phyloP scores from a whole-genome alignment of 306 rosid species.

The Prunus mongolica region DNA sequence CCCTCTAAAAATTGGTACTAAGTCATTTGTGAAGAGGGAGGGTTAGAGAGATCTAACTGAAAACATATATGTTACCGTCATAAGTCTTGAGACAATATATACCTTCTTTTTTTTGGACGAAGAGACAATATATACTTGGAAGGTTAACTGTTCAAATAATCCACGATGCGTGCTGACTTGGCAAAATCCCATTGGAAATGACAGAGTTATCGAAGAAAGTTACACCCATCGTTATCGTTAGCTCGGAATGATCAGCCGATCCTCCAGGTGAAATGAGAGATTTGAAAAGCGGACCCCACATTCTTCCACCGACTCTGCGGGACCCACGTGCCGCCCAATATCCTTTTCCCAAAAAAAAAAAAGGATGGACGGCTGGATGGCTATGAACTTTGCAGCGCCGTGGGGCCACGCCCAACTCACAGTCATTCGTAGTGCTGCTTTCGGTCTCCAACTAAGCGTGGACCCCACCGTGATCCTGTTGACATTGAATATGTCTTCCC shows the following conservation, averaged over 20 bases:
- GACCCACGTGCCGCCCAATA: neutral
- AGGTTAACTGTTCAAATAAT: too few species aligned
- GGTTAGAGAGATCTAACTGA: too few species aligned
- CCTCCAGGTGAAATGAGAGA: neutral
- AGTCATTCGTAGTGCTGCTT: conserved; percentile 6
- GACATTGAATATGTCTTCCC: neutral
- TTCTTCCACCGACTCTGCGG: neutral
- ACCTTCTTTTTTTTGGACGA: too few species aligned
- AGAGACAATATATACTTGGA: too few species aligned
- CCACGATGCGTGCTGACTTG: neutral
- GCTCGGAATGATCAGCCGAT: neutral
- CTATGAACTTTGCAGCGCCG: neutral
- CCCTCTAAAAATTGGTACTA: too few species aligned
- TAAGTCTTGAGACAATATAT: neutral
- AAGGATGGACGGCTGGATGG: conserved; percentile 13
- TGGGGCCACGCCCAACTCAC: neutral
- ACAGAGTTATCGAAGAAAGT: too few species aligned
- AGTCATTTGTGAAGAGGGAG: too few species aligned
- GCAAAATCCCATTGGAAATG: neutral
- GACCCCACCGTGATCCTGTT: neutral
- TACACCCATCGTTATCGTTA: neutral
- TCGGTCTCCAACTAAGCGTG: neutral
- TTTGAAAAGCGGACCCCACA: neutral
- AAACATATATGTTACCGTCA: too few species aligned
- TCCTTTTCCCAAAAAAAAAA: neutral